Conservation (phyloP, 2,329 filamentous ascomycete species). For the Ophiosphaerella korrae region DNA sequence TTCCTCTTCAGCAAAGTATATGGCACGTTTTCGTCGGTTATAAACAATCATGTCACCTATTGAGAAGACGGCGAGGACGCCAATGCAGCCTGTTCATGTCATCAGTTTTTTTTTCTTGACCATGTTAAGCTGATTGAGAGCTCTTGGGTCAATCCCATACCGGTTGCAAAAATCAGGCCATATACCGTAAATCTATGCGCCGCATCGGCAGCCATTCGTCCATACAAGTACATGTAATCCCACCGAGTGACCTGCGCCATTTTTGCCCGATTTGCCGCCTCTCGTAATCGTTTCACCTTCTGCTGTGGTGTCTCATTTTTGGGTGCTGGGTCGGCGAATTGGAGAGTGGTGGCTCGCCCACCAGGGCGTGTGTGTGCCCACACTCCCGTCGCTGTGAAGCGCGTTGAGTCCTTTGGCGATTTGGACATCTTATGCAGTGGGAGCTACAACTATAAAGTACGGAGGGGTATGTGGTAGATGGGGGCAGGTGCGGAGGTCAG, state of each 20-base stretch:
- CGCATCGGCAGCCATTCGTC: conserved; percentile 58
- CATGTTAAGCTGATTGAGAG: neutral
- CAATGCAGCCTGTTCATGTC: conserved; percentile 58
- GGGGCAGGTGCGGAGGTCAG: conserved; percentile 21
- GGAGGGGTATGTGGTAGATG: conserved; percentile 9
- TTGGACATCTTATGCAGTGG: conserved; percentile 57
- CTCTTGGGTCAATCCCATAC: conserved; percentile 45
- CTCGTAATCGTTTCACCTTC: conserved; percentile 58
- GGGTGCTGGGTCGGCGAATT: conserved; percentile 48
- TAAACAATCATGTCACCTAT: conserved; percentile 70
- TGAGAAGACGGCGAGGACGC: conserved; percentile 66
- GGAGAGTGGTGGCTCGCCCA: conserved; percentile 48
- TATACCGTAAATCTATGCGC: conserved; percentile 65
- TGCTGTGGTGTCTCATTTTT: conserved; percentile 59
- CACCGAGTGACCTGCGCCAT: conserved; percentile 58
- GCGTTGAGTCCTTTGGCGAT: conserved; percentile 78
- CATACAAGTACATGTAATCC: conserved; percentile 53
- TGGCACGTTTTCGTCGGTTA: conserved; percentile 67
- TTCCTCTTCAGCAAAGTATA: conserved; percentile 63
- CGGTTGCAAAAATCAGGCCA: conserved; percentile 65
- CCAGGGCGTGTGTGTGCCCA: conserved; percentile 70
- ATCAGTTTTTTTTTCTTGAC: conserved; percentile 2
- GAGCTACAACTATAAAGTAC: conserved; percentile 5
- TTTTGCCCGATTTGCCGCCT: conserved; percentile 54
- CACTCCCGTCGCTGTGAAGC: conserved; percentile 72